These are phyloP conservation scores for Diplosphaera chodatii DNA, from an alignment of 139 green algal species.

Conservation along the genomic window DNA sequence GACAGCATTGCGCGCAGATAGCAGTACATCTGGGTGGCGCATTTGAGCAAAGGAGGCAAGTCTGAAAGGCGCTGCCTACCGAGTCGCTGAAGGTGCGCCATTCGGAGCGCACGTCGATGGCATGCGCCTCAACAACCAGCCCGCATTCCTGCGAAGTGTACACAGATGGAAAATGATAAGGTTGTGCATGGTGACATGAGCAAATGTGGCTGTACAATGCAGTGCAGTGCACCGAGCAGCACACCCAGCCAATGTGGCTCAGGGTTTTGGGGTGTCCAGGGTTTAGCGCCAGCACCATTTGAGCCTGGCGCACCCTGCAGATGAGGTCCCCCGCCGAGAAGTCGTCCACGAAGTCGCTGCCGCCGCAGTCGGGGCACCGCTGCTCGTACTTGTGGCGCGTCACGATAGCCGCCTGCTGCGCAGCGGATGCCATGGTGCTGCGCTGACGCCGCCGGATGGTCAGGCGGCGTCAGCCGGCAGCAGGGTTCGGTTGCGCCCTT, in stretches of 20 bases:
- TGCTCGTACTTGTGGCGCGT: constrained; percentile 41
- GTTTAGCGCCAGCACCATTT: background rate
- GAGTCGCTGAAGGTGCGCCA: constrained; percentile 96
- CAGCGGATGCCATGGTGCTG: background rate
- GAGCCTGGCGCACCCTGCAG: constrained; percentile 46
- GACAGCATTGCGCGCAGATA: too few relatives aligned
- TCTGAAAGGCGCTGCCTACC: constrained; percentile 28
- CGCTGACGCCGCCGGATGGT: too few relatives aligned
- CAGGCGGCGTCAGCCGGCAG: too few relatives aligned
- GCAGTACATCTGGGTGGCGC: too few relatives aligned
- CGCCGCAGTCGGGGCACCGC: constrained; percentile 57
- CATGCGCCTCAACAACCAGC: constrained; percentile 77
- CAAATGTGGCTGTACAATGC: too few relatives aligned
- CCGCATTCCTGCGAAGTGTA: constrained; percentile 84
- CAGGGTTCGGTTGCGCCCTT: too few relatives aligned
- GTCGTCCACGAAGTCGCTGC: constrained; percentile 71
- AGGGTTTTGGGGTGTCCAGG: too few relatives aligned
- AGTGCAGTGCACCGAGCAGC: too few relatives aligned
- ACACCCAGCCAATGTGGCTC: too few relatives aligned
- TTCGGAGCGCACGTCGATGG: constrained; percentile 91
- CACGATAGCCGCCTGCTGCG: background rate
- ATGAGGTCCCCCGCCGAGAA: constrained; percentile 66
- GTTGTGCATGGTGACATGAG: too few relatives aligned
- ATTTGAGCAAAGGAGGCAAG: background rate
- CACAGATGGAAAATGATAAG: too few relatives aligned